Evolutionary conservation across 192 early-diverging fungal species (phyloP).

Genomic region (Chytriomyces confervae): DNA sequence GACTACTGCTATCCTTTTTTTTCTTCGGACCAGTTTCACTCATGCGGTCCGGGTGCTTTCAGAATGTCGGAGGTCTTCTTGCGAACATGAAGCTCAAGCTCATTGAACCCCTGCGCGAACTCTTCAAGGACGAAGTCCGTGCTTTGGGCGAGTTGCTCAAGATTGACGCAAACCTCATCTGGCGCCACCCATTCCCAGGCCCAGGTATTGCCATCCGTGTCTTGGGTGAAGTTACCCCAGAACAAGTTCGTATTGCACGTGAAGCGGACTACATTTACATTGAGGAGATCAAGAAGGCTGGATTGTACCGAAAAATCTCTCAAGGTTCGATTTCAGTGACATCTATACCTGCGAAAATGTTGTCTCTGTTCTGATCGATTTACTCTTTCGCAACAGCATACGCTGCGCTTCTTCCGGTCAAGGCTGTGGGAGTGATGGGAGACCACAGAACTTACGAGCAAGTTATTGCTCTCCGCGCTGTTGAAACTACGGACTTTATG

Average conservation of each 20-base stretch:
- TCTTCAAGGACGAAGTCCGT: constrained; percentile 99
- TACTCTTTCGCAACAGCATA: constrained; percentile 65
- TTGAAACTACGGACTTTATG: constrained; percentile 96
- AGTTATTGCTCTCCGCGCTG: constrained; percentile 95
- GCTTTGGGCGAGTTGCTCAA: constrained; percentile 89
- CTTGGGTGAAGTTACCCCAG: constrained; percentile 91
- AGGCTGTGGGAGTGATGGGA: constrained; percentile 99
- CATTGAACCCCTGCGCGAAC: constrained; percentile 96
- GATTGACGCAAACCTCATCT: constrained; percentile 93
- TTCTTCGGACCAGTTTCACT: constrained; percentile 8
- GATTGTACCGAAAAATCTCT: constrained; percentile 94
- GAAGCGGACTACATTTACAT: constrained; percentile 97
- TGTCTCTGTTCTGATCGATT: background rate
- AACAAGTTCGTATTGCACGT: constrained; percentile 94
- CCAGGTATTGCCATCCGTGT: constrained; percentile 99
- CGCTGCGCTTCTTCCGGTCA: constrained; percentile 91
- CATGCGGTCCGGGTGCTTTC: background rate
- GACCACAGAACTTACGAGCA: constrained; percentile 99
- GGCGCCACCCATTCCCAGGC: constrained; percentile 99
- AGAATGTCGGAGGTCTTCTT: constrained; percentile 95
- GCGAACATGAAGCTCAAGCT: constrained; percentile 98
- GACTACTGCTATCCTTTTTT: background rate
- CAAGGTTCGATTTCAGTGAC: constrained; percentile 59
- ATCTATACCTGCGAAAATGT: background rate
- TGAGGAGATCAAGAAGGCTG: constrained; percentile 98